These are phyloP conservation scores for Nicotiana otophora DNA, from an alignment of 257 asterid genomes.

Conservation along the genomic window DNA sequence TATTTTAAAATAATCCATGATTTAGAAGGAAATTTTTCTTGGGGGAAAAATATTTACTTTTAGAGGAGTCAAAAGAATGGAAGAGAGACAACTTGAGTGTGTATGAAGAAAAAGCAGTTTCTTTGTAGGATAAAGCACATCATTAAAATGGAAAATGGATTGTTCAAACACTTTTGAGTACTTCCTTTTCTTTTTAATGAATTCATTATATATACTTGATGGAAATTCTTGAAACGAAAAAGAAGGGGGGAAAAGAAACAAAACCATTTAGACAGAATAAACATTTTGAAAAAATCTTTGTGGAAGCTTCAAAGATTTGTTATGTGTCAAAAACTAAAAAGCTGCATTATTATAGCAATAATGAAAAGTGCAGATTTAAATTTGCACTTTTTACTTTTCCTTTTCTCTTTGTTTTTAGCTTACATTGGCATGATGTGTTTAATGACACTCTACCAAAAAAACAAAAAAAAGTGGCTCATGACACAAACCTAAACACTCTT, in stretches of 20 bases:
- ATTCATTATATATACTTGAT: background rate
- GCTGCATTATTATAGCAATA: background rate
- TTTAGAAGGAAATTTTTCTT: background rate
- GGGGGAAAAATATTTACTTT: background rate
- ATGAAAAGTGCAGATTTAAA: background rate
- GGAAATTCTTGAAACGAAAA: background rate
- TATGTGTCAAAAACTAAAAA: background rate
- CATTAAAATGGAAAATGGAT: background rate
- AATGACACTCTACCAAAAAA: no score
- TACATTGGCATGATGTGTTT: background rate
- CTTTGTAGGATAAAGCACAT: background rate
- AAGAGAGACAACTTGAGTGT: constrained; percentile 8
- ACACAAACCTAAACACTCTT: no score
- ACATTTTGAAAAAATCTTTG: background rate
- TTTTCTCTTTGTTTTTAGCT: background rate
- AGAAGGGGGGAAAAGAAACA: background rate
- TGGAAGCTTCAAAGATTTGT: background rate
- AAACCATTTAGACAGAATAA: background rate
- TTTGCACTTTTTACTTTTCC: background rate
- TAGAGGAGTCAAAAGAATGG: background rate
- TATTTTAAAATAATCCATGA: background rate
- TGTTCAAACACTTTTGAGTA: background rate
- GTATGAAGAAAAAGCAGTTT: background rate
- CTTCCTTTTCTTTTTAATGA: background rate
- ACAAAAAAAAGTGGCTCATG: no score